A percentile compares a stretch with the other conserved stretches of the same genome.
These are phyloP conservation scores for Phaseolus coccineus DNA, from an alignment of 331 rosid genomes.

Conservation along the genomic window DNA sequence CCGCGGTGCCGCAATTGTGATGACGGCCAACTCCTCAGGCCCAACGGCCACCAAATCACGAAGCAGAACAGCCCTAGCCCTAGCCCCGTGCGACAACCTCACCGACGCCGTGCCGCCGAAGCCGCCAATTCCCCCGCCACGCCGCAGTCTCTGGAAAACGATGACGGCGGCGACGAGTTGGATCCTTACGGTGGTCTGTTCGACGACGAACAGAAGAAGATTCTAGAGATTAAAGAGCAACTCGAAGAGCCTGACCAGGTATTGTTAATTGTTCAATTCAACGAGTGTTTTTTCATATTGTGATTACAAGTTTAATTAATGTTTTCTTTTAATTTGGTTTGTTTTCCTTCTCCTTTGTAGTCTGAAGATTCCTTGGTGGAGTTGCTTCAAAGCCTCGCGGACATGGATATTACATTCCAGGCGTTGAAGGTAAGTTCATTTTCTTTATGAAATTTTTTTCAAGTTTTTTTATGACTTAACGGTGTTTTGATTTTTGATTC, in stretches of 20 bases:
- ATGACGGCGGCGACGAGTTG: conserved; percentile 44
- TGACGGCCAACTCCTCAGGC: neutral
- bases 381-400: conserved; percentile 87
- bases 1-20: conserved; percentile 61
- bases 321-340: neutral
- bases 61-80: conserved; percentile 41
- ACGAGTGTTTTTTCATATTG: neutral
- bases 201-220: conserved; percentile 86
- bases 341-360: conserved; percentile 44
- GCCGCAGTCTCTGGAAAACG: conserved; percentile 68
- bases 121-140: conserved; percentile 66
- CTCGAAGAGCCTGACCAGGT: conserved; percentile 92
- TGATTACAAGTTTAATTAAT: neutral
- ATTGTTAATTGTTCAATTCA: conserved; percentile 7
- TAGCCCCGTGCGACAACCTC: conserved; percentile 36
- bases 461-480: neutral
- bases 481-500: conserved; percentile 16
- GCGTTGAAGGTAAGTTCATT: conserved; percentile 68
- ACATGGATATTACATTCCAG: conserved; percentile 98
- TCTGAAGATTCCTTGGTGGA: conserved; percentile 83
- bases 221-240: conserved; percentile 83
- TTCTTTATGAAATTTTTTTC: neutral
- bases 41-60: conserved; percentile 45
- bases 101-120: neutral
- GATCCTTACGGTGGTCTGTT: conserved; percentile 87